phyloP scores from a whole-genome alignment of 768 basidiomycete genomes.

The Mycena vitilis region DNA sequence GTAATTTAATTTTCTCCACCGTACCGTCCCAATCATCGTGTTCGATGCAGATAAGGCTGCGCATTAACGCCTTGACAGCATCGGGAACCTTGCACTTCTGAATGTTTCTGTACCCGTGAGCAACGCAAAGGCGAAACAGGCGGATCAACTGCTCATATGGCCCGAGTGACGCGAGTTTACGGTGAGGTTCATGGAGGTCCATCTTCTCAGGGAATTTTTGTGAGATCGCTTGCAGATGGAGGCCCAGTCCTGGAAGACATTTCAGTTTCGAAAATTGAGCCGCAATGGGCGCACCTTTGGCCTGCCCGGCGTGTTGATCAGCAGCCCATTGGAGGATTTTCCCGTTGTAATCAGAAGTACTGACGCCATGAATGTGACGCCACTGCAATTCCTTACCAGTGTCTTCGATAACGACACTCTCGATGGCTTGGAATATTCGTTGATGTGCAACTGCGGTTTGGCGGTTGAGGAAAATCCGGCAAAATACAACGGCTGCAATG shows the following conservation, averaged over 20 bases:
- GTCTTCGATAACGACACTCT: slow-evolving; percentile 31
- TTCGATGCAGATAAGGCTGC: slow-evolving; percentile 38
- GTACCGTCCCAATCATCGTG: slow-evolving; percentile 40
- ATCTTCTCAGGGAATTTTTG: slow-evolving; percentile 7
- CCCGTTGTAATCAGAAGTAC: slow-evolving; percentile 5
- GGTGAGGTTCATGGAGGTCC: slow-evolving; percentile 41
- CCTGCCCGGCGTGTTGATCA: slow-evolving; percentile 31
- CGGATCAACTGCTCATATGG: slow-evolving; percentile 42
- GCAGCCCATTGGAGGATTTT: slow-evolving; percentile 14
- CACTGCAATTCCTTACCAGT: slow-evolving; percentile 33
- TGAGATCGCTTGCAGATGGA: slow-evolving; percentile 37
- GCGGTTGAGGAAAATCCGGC: slow-evolving; percentile 28
- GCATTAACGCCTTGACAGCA: slow-evolving; percentile 38
- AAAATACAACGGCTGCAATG: neutral
- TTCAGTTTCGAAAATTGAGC: neutral
- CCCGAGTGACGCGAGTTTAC: slow-evolving; percentile 25
- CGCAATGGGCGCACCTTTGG: slow-evolving; percentile 22
- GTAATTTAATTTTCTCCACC: slow-evolving; percentile 23
- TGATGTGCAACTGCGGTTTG: slow-evolving; percentile 37
- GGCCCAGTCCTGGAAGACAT: slow-evolving; percentile 36
- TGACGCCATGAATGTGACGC: slow-evolving; percentile 32
- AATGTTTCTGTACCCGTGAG: slow-evolving; percentile 42
- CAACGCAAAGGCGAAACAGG: slow-evolving; percentile 38
- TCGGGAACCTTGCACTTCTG: slow-evolving; percentile 27
- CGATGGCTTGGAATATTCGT: slow-evolving; percentile 25